These are phyloP conservation scores for Fonsecaea multimorphosa DNA, from an alignment of 2,329 filamentous ascomycete genomes.

Conservation along the genomic window DNA sequence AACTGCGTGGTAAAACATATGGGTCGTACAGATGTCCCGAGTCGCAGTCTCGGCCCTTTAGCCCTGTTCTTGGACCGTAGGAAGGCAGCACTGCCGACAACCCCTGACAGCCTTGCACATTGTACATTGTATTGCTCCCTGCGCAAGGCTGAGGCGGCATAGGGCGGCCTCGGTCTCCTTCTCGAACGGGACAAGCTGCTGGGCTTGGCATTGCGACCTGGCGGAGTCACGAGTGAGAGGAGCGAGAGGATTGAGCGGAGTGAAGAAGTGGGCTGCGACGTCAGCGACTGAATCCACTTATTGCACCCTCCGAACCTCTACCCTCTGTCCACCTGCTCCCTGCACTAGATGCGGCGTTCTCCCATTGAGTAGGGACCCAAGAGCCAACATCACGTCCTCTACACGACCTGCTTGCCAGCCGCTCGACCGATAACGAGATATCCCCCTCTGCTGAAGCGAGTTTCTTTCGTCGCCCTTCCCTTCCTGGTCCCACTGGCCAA, in stretches of 20 bases:
- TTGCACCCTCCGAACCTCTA: not conserved
- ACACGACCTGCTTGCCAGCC: not conserved
- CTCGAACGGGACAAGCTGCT: not conserved
- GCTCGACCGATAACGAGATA: slow-evolving; percentile 1
- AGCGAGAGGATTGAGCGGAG: not conserved
- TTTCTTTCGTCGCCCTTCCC: not conserved
- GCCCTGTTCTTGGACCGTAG: too few relatives aligned
- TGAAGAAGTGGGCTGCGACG: slow-evolving; percentile 18
- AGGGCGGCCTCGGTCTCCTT: not conserved
- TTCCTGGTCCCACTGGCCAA: not conserved
- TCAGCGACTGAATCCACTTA: slow-evolving; percentile 16
- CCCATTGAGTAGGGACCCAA: not conserved
- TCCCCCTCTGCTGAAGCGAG: not conserved
- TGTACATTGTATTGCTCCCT: not conserved
- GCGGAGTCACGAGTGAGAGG: too few relatives aligned
- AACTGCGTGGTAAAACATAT: not conserved
- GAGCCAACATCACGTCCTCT: not conserved
- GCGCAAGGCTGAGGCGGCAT: not conserved
- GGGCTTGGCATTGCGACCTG: slow-evolving; percentile 16
- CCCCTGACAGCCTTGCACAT: too few relatives aligned
- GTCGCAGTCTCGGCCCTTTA: too few relatives aligned
- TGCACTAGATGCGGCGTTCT: not conserved
- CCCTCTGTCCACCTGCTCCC: slow-evolving; percentile 11
- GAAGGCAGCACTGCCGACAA: too few relatives aligned
- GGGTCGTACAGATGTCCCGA: too few relatives aligned